phyloP scores from a whole-genome alignment of 2,329 filamentous ascomycete genomes.

The Penicillium paneum region DNA sequence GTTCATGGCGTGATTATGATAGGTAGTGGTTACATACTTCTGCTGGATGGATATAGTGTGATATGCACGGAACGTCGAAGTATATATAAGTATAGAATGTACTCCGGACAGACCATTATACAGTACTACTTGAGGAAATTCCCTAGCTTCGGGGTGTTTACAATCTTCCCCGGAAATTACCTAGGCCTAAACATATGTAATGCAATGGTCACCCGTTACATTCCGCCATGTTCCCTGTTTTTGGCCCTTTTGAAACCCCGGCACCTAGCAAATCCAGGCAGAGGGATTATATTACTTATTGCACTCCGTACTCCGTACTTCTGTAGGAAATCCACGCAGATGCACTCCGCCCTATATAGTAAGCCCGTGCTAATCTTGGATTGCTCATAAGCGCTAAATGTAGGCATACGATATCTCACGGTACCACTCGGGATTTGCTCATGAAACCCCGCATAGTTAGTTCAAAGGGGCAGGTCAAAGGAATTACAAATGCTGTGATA shows the following conservation, averaged over 20 bases:
- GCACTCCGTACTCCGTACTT: neutral
- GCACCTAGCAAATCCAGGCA: neutral
- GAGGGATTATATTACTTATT: neutral
- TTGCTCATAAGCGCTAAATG: neutral
- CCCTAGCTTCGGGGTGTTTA: neutral
- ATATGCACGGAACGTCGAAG: neutral
- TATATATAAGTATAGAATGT: neutral
- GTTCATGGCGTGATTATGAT: conserved; percentile 20
- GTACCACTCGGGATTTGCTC: neutral
- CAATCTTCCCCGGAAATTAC: conserved; percentile 5
- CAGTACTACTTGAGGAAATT: neutral
- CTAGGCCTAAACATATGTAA: neutral
- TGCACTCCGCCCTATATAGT: neutral
- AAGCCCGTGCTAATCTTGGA: neutral
- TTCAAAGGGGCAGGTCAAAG: neutral
- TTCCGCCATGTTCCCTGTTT: neutral
- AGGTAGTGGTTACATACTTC: neutral
- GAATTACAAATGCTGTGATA: conserved; percentile 1
- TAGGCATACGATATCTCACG: neutral
- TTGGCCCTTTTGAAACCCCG: neutral
- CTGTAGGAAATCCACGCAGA: neutral
- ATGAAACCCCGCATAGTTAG: neutral
- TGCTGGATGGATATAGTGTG: neutral
- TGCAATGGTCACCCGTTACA: conserved; percentile 2
- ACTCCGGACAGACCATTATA: neutral